Evolutionary conservation across 2,329 filamentous ascomycete genomes (phyloP).

Genomic region (Trichocomaceae sp.): DNA sequence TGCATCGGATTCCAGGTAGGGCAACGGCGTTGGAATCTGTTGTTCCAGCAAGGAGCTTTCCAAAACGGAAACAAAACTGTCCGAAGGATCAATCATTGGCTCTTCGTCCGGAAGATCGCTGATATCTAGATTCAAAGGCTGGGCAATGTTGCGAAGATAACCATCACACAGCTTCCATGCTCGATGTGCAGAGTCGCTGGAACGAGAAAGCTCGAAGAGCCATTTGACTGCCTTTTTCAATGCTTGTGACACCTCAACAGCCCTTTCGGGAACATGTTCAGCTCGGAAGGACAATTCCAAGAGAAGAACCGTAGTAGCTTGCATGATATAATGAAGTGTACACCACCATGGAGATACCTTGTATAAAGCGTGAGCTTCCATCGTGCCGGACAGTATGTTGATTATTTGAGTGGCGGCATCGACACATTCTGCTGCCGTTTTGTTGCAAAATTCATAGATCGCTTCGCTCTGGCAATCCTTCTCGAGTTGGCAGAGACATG

Average conservation of each 20-base stretch:
- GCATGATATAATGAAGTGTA: constrained; percentile 40
- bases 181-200: constrained; percentile 25
- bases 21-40: constrained; percentile 15
- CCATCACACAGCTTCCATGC: constrained; percentile 33
- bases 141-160: constrained; percentile 29
- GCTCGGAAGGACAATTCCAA: constrained; percentile 37
- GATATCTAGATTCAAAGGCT: constrained; percentile 25
- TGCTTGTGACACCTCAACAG: constrained; percentile 29
- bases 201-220: constrained; percentile 27
- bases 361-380: constrained; percentile 32
- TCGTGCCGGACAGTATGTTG: constrained; percentile 34
- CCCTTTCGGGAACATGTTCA: constrained; percentile 40
- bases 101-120: constrained; percentile 26
- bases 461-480: constrained; percentile 27
- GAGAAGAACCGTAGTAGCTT: constrained; percentile 39
- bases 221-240: constrained; percentile 31
- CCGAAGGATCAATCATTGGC: constrained; percentile 14
- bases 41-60: constrained; percentile 24
- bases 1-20: constrained; percentile 22
- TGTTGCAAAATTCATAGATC: constrained; percentile 32
- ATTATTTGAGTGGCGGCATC: constrained; percentile 38
- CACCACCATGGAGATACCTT: constrained; percentile 40
- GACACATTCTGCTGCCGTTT: constrained; percentile 36
- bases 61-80: constrained; percentile 16
- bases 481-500: constrained; percentile 37